Base-by-base conservation (phyloP, 2,329 filamentous ascomycete species). In the Nemania sp. region DNA sequence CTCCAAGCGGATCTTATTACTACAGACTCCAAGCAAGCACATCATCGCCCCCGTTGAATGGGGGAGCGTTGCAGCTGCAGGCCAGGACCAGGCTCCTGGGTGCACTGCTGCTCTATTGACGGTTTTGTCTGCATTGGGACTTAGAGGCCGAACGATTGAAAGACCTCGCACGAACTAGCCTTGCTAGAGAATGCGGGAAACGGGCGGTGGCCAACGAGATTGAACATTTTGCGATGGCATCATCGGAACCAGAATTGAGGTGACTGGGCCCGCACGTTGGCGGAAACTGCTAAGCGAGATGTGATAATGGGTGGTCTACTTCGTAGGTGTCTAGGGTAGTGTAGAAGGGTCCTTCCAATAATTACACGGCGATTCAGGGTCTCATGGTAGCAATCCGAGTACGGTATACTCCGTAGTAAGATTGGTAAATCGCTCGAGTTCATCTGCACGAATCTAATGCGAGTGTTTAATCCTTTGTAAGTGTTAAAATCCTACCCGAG, bases 221-320 rank as follows among this genome's bases (percentile, higher is more conserved):
- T 30, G 54, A n/a, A 24, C 24, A 34, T 11, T 47, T 6, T 12
- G 46, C 36, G 50, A 65, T 65, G 58, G 60, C 61, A 63, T 61
- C 63, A 65, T 65, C 57, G 51, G 28, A 45, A 36, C 47, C 48
- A 30, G 19, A 36, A 33, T 53, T 64, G 61, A 65, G 55, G 63
- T 65, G 63, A 65, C 62, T 36, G 22, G 51, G 30, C 37, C 46
- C 49, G 54, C 54, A 51, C 33, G 48, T 44, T 39, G 48, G 22
- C 39, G 39, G 36, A 42, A 36, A 19, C 20, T 28, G 20, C 14
- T 41, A 41, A 41, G 37, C 37, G 31, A 34, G 31, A 15, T 17
- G 31, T 4, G 12, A 15, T 15, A 34, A 34, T 17, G 14, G 12
- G 14, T 6, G 31, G n/a, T 34, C 12, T 15, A 31, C 11, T 12